A percentile compares a stretch with the other conserved stretches of the same genome.
phyloP scores from a whole-genome alignment of 495 filamentous ascomycete species.

The Penicillium goetzii region DNA sequence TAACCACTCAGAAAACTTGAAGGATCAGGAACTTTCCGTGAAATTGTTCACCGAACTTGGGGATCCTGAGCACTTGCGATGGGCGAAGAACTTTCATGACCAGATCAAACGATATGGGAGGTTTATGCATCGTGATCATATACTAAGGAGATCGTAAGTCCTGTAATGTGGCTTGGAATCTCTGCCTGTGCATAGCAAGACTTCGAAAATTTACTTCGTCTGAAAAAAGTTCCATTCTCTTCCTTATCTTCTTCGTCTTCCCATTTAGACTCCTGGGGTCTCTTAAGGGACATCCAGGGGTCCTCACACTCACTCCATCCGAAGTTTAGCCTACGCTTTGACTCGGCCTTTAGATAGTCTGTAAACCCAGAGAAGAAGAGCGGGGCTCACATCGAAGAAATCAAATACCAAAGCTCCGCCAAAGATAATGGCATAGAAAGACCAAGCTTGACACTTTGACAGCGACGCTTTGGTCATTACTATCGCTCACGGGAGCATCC shows the following conservation, averaged over 20 bases:
- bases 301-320: background rate
- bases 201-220: background rate
- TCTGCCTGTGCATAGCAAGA: background rate
- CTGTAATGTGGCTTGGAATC: background rate
- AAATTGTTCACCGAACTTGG: background rate
- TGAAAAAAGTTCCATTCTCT: background rate
- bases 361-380: slow-evolving; percentile 11
- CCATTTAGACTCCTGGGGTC: too few relatives aligned
- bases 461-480: slow-evolving; percentile 55
- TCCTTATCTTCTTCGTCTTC: background rate
- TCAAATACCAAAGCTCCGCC: slow-evolving; percentile 71
- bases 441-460: slow-evolving; percentile 63
- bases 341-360: slow-evolving; percentile 18
- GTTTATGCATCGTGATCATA: background rate
- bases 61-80: background rate
- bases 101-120: background rate
- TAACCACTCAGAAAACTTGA: background rate
- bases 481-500: slow-evolving; percentile 73
- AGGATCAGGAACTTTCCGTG: background rate
- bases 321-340: background rate
- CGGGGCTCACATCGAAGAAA: slow-evolving; percentile 49
- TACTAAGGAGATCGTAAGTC: background rate
- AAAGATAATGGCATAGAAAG: slow-evolving; percentile 68
- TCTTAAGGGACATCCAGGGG: background rate
- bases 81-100: background rate